Percentiles rank a stretch among this genome's conserved stretches.
Conservation (phyloP, 805 yeast genomes). For the Blastobotrys americana region DNA sequence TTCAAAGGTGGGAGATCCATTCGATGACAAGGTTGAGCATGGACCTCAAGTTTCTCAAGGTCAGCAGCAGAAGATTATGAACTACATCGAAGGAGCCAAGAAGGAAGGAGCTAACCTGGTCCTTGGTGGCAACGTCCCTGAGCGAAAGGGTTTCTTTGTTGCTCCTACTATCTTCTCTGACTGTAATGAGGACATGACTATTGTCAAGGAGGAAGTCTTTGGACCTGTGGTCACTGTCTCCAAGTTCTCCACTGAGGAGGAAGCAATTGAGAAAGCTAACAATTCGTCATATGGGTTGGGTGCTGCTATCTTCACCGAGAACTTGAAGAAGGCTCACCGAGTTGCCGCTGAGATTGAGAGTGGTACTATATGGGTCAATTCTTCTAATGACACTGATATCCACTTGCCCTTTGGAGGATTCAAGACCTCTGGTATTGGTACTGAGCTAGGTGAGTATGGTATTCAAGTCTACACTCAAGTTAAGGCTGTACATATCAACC, state of each 20-base stretch:
- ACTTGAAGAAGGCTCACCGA: conserved; percentile 65
- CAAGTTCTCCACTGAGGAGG: conserved; percentile 77
- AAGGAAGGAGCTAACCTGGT: conserved; percentile 77
- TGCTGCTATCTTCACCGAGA: conserved; percentile 80
- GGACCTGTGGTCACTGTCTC: conserved; percentile 88
- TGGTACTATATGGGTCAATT: conserved; percentile 90
- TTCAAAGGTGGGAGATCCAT: conserved; percentile 73
- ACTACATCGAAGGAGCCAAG: conserved; percentile 69
- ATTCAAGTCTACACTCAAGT: conserved; percentile 76
- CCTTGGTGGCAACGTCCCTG: conserved; percentile 64
- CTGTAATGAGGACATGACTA: conserved; percentile 62
- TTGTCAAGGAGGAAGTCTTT: conserved; percentile 85
- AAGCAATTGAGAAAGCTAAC: conserved; percentile 71
- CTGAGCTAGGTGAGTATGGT: conserved; percentile 88
- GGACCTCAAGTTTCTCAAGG: conserved; percentile 86
- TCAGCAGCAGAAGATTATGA: conserved; percentile 72
- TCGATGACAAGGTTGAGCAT: conserved; percentile 67
- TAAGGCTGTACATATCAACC: conserved; percentile 59
- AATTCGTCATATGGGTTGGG: conserved; percentile 65
- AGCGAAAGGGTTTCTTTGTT: conserved; percentile 38
- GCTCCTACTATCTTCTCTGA: conserved; percentile 81
- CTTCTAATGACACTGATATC: conserved; percentile 81
- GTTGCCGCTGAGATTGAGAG: conserved; percentile 70
- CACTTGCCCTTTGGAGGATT: conserved; percentile 90
- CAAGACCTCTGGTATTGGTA: conserved; percentile 86